phyloP scores from a whole-genome alignment of 2,329 filamentous ascomycete species.

The Trichoderma sp. region DNA sequence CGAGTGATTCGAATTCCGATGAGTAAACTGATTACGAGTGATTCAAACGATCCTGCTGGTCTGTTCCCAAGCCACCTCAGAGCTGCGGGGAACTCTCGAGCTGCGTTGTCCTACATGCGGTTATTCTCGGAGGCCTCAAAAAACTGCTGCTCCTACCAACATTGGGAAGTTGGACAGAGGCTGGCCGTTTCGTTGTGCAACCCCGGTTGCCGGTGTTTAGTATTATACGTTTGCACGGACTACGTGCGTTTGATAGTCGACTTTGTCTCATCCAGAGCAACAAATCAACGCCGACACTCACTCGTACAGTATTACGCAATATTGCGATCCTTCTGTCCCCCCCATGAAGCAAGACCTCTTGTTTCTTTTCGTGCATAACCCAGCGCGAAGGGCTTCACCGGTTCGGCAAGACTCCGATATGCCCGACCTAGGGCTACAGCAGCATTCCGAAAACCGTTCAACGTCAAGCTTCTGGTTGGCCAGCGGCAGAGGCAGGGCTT shows the following conservation, averaged over 20 bases:
- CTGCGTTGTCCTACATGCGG: neutral
- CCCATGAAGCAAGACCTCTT: neutral
- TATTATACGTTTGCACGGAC: neutral
- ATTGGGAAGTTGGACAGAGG: neutral
- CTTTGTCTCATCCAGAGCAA: neutral
- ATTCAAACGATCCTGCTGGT: neutral
- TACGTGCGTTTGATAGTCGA: neutral
- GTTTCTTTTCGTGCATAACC: neutral
- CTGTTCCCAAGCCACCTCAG: neutral
- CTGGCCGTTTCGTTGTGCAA: neutral
- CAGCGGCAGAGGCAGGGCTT: neutral
- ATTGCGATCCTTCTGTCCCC: neutral
- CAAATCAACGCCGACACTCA: neutral
- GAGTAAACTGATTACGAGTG: neutral
- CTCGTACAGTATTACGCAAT: neutral
- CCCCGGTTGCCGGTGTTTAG: neutral
- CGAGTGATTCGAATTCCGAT: neutral
- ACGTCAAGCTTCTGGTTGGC: neutral
- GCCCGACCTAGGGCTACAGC: neutral
- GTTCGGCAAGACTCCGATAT: conserved; percentile 4
- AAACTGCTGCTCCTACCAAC: neutral
- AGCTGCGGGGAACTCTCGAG: neutral
- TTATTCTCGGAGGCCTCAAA: neutral
- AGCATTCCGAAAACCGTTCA: neutral
- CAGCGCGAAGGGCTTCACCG: neutral